phyloP scores from a whole-genome alignment of 2,329 filamentous ascomycete species.

The Intubia oerlemansii region DNA sequence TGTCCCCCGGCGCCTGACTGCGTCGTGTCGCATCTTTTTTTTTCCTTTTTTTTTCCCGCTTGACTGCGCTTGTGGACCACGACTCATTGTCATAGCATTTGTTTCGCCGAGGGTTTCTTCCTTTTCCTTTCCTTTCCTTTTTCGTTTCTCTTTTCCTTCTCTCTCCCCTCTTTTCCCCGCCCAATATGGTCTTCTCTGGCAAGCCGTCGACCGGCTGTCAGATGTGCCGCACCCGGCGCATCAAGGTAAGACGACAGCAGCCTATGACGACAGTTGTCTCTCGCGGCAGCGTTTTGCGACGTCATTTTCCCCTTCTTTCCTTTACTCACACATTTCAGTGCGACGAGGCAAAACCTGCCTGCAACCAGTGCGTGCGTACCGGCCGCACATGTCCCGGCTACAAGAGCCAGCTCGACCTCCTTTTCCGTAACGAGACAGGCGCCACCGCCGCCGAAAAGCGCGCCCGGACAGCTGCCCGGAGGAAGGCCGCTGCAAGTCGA shows the following conservation, averaged over 20 bases:
- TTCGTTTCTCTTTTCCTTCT: background rate
- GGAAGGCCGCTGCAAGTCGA: background rate
- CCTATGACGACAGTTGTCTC: no score
- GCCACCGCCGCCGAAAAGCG: slow-evolving; percentile 14
- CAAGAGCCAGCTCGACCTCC: slow-evolving; percentile 49
- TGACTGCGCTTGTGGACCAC: no score
- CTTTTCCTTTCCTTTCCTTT: background rate
- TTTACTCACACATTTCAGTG: slow-evolving; percentile 21
- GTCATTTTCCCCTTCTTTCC: background rate
- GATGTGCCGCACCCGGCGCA: slow-evolving; percentile 51
- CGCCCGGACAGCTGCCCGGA: slow-evolving; percentile 1
- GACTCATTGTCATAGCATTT: no score
- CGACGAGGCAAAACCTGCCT: slow-evolving; percentile 45
- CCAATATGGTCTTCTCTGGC: slow-evolving; percentile 39
- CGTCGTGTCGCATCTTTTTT: background rate
- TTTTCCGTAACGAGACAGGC: slow-evolving; percentile 52
- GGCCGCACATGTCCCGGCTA: slow-evolving; percentile 43
- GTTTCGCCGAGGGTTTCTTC: background rate
- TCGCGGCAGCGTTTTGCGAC: no score
- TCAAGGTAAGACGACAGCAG: slow-evolving; percentile 41
- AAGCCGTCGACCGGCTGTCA: slow-evolving; percentile 49
- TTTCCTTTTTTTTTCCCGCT: background rate
- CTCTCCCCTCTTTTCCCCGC: background rate
- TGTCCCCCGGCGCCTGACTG: no score
- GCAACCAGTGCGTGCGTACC: slow-evolving; percentile 42